These are phyloP conservation scores for Aeschynomene evenia DNA, from an alignment of 306 rosid species.

Conservation along the genomic window DNA sequence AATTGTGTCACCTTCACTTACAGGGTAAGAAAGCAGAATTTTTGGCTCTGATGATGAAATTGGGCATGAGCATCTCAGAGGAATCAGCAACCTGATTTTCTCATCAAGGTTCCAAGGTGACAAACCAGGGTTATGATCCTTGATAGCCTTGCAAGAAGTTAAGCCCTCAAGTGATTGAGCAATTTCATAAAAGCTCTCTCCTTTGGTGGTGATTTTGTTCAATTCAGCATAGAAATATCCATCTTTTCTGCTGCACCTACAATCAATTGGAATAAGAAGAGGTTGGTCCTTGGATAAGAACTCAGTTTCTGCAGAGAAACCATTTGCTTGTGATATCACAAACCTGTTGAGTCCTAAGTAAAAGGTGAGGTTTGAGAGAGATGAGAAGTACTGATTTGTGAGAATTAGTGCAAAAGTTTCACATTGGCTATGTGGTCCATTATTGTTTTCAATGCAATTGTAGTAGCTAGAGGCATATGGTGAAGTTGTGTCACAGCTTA, in stretches of 20 bases:
- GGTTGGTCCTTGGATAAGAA: slow-evolving; percentile 55
- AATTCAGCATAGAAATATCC: slow-evolving; percentile 54
- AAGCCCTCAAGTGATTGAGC: slow-evolving; percentile 72
- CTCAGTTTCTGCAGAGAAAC: slow-evolving; percentile 67
- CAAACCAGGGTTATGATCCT: slow-evolving; percentile 55
- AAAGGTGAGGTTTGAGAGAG: slow-evolving; percentile 67
- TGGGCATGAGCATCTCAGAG: slow-evolving; percentile 82
- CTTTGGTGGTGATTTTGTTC: slow-evolving; percentile 51
- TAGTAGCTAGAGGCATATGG: slow-evolving; percentile 49
- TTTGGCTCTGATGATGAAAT: slow-evolving; percentile 48
- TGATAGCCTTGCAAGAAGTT: slow-evolving; percentile 66
- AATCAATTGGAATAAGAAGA: slow-evolving; percentile 71
- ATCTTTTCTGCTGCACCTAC: slow-evolving; percentile 61
- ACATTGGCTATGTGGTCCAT: slow-evolving; percentile 49
- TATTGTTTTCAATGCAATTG: slow-evolving; percentile 55
- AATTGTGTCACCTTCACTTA: slow-evolving; percentile 59
- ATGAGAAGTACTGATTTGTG: slow-evolving; percentile 63
- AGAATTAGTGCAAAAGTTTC: slow-evolving; percentile 64
- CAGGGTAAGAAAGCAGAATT: slow-evolving; percentile 69
- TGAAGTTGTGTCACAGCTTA: slow-evolving; percentile 50
- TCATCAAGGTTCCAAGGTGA: slow-evolving; percentile 54
- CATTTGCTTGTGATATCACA: slow-evolving; percentile 57
- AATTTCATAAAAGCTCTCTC: slow-evolving; percentile 70
- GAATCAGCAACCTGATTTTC: slow-evolving; percentile 48
- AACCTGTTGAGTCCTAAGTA: slow-evolving; percentile 63